These are phyloP conservation scores for Actinomucor elegans DNA, from an alignment of 371 early-diverging fungal species.

Conservation along the genomic window DNA sequence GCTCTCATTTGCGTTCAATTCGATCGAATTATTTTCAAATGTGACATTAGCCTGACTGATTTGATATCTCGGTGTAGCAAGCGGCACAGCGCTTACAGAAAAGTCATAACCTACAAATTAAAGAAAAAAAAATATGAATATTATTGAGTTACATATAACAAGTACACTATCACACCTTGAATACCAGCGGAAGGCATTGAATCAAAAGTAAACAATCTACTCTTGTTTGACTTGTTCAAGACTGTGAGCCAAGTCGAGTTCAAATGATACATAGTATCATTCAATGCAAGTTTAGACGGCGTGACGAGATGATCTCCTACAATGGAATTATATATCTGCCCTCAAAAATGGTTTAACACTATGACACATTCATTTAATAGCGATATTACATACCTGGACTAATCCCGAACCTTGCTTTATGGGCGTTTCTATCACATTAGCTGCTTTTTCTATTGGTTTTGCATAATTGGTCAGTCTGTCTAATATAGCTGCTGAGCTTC, in stretches of 20 bases:
- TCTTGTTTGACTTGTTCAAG: not conserved
- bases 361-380: no score
- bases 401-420: slow-evolving; percentile 59
- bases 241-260: not conserved
- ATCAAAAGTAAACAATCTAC: not conserved
- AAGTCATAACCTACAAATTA: slow-evolving; percentile 17
- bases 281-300: slow-evolving; percentile 12
- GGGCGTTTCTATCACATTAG: slow-evolving; percentile 23
- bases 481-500: slow-evolving; percentile 16
- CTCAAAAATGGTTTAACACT: no score
- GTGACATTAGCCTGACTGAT: not conserved
- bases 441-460: slow-evolving; percentile 9
- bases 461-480: slow-evolving; percentile 35
- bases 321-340: slow-evolving; percentile 15
- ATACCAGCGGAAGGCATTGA: not conserved
- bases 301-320: not conserved
- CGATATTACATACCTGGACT: slow-evolving; percentile 32
- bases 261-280: slow-evolving; percentile 14
- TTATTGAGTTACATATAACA: no score
- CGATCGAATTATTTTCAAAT: not conserved
- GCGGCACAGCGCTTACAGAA: slow-evolving; percentile 8
- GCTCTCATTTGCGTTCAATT: not conserved
- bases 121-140: no score
- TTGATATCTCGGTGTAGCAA: not conserved
- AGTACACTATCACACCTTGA: no score